phyloP scores from a whole-genome alignment of 495 filamentous ascomycete species.

The Penicillium pancosmium region DNA sequence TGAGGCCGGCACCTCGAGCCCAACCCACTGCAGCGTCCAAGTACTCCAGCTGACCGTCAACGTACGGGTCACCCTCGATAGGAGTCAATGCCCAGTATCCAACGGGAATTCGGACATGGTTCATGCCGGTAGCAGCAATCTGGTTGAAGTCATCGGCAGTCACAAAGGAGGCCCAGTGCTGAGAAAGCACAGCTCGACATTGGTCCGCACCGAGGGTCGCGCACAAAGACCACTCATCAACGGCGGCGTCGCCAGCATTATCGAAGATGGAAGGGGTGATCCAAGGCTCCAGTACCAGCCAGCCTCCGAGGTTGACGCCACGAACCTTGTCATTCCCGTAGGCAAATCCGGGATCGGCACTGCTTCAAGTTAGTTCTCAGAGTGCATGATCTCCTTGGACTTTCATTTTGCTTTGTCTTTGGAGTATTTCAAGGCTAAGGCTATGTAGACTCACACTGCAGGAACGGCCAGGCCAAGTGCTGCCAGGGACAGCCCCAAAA shows the following conservation, averaged over 20 bases:
- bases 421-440: slow-evolving; percentile 1
- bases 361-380: slow-evolving; percentile 17
- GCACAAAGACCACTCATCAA: slow-evolving; percentile 66
- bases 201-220: slow-evolving; percentile 51
- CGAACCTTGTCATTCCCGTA: slow-evolving; percentile 51
- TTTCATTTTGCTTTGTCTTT: background rate
- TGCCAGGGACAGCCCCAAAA: slow-evolving; percentile 39
- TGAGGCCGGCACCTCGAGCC: slow-evolving; percentile 64
- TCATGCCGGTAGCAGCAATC: slow-evolving; percentile 67
- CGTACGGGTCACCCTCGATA: slow-evolving; percentile 65
- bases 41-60: slow-evolving; percentile 69
- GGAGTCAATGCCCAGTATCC: slow-evolving; percentile 75
- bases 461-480: slow-evolving; percentile 38
- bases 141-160: slow-evolving; percentile 67
- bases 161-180: slow-evolving; percentile 68
- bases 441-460: slow-evolving; percentile 35
- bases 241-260: slow-evolving; percentile 47
- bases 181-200: slow-evolving; percentile 46
- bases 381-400: background rate
- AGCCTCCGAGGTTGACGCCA: slow-evolving; percentile 62
- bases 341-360: slow-evolving; percentile 41
- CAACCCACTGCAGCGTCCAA: slow-evolving; percentile 69
- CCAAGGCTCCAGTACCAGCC: slow-evolving; percentile 64
- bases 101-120: slow-evolving; percentile 77
- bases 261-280: slow-evolving; percentile 68